A percentile compares a stretch with the other conserved stretches of the same genome.
Conservation (phyloP, 106 monocot genomes). For the Agapanthus africanus region DNA sequence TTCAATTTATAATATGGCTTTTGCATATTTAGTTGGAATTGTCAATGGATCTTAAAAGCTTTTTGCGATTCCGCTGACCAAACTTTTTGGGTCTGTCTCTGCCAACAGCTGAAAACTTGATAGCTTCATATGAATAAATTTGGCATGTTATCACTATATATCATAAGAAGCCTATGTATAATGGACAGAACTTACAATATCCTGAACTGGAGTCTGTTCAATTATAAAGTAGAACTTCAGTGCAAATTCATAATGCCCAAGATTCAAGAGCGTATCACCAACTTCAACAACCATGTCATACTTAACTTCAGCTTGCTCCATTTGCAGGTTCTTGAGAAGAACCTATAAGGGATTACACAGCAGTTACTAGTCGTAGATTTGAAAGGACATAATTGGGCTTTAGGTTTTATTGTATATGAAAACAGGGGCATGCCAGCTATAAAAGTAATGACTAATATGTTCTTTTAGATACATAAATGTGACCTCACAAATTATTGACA, state of each 20-base stretch:
- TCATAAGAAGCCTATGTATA: neutral
- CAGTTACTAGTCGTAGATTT: neutral
- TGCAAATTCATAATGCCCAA: constrained; percentile 55
- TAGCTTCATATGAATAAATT: too few species aligned
- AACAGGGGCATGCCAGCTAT: neutral
- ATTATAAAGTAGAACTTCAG: constrained; percentile 63
- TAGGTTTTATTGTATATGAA: too few species aligned
- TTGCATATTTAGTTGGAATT: too few species aligned
- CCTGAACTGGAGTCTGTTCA: constrained; percentile 24
- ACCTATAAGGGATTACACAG: constrained; percentile 23
- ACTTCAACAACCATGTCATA: constrained; percentile 51
- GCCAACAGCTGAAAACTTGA: too few species aligned
- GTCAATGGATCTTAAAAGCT: too few species aligned
- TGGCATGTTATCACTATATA: too few species aligned
- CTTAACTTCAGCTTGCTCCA: constrained; percentile 30
- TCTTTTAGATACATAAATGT: neutral
- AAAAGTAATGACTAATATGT: neutral
- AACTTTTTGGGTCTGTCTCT: too few species aligned
- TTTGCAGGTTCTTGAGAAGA: constrained; percentile 35
- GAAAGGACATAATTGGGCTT: neutral
- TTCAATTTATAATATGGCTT: too few species aligned
- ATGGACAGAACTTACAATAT: constrained; percentile 35
- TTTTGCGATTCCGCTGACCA: too few species aligned
- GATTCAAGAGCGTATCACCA: constrained; percentile 43
- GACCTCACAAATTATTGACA: neutral